Conservation (phyloP, 2,329 filamentous ascomycete species). For the Penicillium janthinellum region DNA sequence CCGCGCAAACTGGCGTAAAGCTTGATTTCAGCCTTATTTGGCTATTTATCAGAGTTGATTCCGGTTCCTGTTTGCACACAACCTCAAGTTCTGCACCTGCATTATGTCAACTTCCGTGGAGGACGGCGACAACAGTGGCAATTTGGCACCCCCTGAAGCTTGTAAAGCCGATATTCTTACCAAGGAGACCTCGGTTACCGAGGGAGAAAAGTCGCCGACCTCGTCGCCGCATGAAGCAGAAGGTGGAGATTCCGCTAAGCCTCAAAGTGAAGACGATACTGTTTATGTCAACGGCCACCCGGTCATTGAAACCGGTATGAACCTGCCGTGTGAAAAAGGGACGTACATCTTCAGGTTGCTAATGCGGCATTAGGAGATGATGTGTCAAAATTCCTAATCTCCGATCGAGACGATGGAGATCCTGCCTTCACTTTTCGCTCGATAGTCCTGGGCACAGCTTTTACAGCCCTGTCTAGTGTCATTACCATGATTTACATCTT, state of each 20-base stretch:
- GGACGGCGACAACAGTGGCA: not conserved
- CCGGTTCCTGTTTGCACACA: not conserved
- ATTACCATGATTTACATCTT: conserved; percentile 29
- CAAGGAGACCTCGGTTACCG: not conserved
- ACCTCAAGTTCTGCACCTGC: not conserved
- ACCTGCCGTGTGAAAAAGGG: not conserved
- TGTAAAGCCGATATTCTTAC: not conserved
- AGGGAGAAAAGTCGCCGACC: not conserved
- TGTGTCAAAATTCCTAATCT: not conserved
- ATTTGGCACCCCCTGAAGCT: not conserved
- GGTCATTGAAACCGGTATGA: not conserved
- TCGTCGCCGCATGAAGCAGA: not conserved
- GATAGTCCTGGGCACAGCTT: conserved; percentile 22
- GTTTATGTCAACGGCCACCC: not conserved
- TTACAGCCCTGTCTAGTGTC: conserved; percentile 27
- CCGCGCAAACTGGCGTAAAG: not conserved
- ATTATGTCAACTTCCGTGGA: not conserved
- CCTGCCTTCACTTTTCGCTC: conserved; percentile 25
- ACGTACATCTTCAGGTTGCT: not conserved
- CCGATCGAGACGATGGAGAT: conserved; percentile 5
- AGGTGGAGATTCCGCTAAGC: not conserved
- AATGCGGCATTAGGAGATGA: not conserved
- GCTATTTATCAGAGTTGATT: not conserved
- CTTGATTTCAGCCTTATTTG: not conserved
- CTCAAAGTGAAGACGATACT: not conserved